These are phyloP conservation scores for Gnaphalium uliginosum DNA, from an alignment of 129 eudicot genomes.

Conservation along the genomic window DNA sequence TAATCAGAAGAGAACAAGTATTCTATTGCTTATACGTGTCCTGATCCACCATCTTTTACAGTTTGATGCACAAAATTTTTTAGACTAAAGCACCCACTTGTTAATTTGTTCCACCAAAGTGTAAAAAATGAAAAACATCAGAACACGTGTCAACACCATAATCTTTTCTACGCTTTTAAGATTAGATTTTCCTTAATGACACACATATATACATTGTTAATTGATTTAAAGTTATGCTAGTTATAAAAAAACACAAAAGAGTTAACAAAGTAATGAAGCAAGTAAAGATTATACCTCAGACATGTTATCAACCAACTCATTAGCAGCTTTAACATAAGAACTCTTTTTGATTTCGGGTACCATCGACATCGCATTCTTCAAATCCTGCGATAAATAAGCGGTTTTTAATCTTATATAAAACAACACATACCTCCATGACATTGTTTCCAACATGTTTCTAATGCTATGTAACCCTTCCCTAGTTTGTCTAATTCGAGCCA, in stretches of 20 bases:
- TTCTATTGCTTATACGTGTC: no score
- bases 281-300: constrained; percentile 48
- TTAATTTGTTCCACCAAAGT: no score
- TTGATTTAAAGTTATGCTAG: background rate
- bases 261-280: constrained; percentile 3
- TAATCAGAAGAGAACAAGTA: no score
- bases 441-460: constrained; percentile 74
- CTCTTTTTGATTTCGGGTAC: constrained; percentile 48
- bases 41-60: no score
- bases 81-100: no score
- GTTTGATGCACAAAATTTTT: no score
- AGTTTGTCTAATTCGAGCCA: constrained; percentile 68
- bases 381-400: constrained; percentile 71
- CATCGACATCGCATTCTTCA: constrained; percentile 58
- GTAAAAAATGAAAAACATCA: no score
- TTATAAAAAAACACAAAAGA: background rate
- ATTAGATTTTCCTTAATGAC: no score
- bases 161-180: no score
- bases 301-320: constrained; percentile 84
- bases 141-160: no score
- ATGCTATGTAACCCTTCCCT: constrained; percentile 79
- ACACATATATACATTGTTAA: no score
- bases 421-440: constrained; percentile 91
- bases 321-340: constrained; percentile 64
- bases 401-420: constrained; percentile 70